Percentiles rank a stretch among this genome's conserved stretches.
Evolutionary conservation across 805 yeast species (phyloP).

Genomic region (Myxozyma vanderwaltii): DNA sequence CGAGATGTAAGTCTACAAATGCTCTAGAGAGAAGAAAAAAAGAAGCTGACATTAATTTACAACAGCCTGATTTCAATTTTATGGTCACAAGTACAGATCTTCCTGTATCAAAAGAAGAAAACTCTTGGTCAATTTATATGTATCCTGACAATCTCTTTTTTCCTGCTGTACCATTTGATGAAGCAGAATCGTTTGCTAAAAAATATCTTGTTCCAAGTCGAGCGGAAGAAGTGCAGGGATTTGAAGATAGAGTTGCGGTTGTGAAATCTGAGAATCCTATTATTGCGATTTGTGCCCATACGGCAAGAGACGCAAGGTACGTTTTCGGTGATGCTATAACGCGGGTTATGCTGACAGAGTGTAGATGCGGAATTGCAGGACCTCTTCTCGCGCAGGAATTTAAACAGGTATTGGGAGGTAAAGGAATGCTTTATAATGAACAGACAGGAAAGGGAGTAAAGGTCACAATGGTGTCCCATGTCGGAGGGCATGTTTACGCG

Average conservation of each 20-base stretch:
- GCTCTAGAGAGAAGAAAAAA: not conserved
- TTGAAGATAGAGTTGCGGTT: conserved; percentile 11
- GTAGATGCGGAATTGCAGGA: conserved; percentile 67
- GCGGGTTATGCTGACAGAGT: not conserved
- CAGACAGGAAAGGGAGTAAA: conserved; percentile 33
- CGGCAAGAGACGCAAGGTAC: conserved; percentile 52
- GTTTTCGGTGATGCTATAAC: not conserved
- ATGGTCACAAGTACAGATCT: conserved; percentile 26
- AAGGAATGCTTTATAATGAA: conserved; percentile 42
- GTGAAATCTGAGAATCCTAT: conserved; percentile 35
- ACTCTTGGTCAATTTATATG: conserved; percentile 45
- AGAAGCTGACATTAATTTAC: not conserved
- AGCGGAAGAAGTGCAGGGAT: conserved; percentile 39
- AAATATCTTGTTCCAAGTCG: conserved; percentile 31
- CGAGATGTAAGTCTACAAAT: conserved; percentile 20
- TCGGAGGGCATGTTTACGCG: conserved; percentile 87
- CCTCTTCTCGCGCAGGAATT: conserved; percentile 60
- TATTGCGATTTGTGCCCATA: conserved; percentile 67
- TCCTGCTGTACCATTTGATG: conserved; percentile 29
- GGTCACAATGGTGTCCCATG: conserved; percentile 65
- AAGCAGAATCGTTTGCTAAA: conserved; percentile 16
- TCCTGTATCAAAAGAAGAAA: conserved; percentile 3
- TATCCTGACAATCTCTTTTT: conserved; percentile 55
- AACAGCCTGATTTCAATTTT: conserved; percentile 27
- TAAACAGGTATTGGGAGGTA: conserved; percentile 44